Conservation (phyloP, 352 stramenopile genomes). For the Phytopythium ostracodes region DNA sequence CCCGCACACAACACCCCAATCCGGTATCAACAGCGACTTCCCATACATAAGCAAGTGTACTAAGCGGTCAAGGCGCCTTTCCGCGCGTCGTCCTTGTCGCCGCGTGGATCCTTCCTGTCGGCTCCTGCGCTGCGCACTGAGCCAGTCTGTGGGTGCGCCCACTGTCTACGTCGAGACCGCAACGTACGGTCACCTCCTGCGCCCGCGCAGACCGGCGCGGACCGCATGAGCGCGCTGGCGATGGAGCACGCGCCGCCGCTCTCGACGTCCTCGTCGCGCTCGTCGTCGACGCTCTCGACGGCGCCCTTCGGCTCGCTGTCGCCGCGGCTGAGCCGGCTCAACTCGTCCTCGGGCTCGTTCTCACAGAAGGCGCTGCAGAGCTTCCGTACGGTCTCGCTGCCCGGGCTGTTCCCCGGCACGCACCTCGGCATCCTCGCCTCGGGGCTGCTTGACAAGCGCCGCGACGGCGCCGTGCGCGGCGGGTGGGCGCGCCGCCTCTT, state of each 20-base stretch:
- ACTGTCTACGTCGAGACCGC: not conserved
- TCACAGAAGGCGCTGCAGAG: conserved; percentile 52
- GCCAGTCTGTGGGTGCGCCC: not conserved
- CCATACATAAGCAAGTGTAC: too few species aligned
- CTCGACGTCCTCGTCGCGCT: conserved; percentile 36
- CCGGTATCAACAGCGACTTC: too few species aligned
- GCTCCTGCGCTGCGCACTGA: not conserved
- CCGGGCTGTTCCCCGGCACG: conserved; percentile 64
- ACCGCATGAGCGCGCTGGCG: conserved; percentile 7
- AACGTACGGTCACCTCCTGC: not conserved
- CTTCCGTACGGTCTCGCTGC: conserved; percentile 70
- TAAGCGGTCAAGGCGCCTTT: too few species aligned
- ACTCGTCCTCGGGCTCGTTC: conserved; percentile 44
- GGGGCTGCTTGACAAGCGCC: conserved; percentile 73
- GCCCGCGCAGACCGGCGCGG: not conserved
- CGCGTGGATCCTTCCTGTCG: not conserved
- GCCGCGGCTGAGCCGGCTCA: conserved; percentile 54
- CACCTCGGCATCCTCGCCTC: conserved; percentile 76
- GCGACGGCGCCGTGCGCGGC: conserved; percentile 75
- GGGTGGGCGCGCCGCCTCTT: conserved; percentile 82
- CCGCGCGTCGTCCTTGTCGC: not conserved
- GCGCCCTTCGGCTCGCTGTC: conserved; percentile 21
- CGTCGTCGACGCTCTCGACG: conserved; percentile 25
- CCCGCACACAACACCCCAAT: too few species aligned
- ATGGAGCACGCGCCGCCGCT: conserved; percentile 19